Conservation (phyloP, 2,329 filamentous ascomycete genomes). For the Cercospora sesami region DNA sequence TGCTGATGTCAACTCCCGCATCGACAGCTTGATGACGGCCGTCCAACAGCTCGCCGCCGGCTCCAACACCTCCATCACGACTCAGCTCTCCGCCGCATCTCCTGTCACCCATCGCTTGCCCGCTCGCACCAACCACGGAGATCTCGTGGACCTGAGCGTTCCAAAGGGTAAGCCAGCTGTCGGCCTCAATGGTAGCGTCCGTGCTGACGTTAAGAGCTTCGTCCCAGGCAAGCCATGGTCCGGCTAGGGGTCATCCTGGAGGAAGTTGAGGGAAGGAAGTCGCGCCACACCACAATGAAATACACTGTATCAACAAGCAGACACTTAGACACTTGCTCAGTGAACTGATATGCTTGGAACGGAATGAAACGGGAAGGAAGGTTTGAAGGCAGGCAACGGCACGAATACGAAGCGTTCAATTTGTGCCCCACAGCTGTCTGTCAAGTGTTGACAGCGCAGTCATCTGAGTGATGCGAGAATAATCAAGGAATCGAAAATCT, state of each 20-base stretch:
- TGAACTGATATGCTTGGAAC: not conserved
- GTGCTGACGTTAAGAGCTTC: slow-evolving; percentile 17
- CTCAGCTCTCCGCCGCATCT: not conserved
- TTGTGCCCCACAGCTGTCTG: not conserved
- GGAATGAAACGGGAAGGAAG: not conserved
- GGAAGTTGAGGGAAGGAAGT: not conserved
- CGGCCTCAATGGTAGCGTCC: slow-evolving; percentile 11
- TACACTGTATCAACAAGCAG: not conserved
- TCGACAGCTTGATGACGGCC: slow-evolving; percentile 23
- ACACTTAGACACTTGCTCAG: not conserved
- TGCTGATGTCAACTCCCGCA: slow-evolving; percentile 17
- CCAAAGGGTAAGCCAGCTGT: slow-evolving; percentile 28
- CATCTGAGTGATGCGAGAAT: not conserved
- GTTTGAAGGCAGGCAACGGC: not conserved
- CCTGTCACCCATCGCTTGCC: slow-evolving; percentile 25
- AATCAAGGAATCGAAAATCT: not conserved
- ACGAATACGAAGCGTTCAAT: not conserved
- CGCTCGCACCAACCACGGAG: slow-evolving; percentile 23
- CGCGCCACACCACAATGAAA: not conserved
- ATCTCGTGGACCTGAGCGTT: slow-evolving; percentile 26
- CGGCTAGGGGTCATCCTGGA: slow-evolving; percentile 20
- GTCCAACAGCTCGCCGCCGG: slow-evolving; percentile 27
- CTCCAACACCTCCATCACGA: not conserved
- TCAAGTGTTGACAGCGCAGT: not conserved
- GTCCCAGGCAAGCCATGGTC: slow-evolving; percentile 23